Percentiles rank a stretch among this genome's conserved stretches.
phyloP scores from a whole-genome alignment of 495 filamentous ascomycete species.

The Aspergillus avenaceus region DNA sequence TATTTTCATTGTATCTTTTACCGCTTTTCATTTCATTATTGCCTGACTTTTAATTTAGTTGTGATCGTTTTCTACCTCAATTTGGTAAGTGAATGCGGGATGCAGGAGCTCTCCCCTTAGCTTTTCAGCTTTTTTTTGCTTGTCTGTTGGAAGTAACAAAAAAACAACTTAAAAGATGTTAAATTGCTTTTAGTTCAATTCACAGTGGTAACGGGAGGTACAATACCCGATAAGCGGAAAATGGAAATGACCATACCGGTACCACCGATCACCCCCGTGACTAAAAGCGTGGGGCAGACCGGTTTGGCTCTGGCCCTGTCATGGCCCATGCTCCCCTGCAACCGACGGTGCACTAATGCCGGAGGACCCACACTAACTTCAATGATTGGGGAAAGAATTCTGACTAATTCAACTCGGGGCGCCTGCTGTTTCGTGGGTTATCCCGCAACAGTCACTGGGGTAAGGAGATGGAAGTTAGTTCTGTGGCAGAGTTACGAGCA shows the following conservation, averaged over 20 bases:
- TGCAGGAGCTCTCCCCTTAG: too few relatives aligned
- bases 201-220: too few relatives aligned
- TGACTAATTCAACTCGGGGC: slow-evolving; percentile 2
- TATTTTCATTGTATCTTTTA: too few relatives aligned
- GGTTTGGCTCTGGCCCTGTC: slow-evolving; percentile 18
- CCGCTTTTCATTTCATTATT: too few relatives aligned
- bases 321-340: slow-evolving; percentile 19
- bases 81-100: too few relatives aligned
- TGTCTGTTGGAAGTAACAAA: too few relatives aligned
- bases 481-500: slow-evolving; percentile 2
- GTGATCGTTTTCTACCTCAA: too few relatives aligned
- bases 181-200: too few relatives aligned
- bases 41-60: too few relatives aligned
- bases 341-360: background rate
- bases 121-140: too few relatives aligned
- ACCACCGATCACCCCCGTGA: slow-evolving; percentile 9
- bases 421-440: slow-evolving; percentile 13
- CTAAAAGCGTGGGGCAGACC: slow-evolving; percentile 10
- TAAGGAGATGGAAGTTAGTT: slow-evolving; percentile 2
- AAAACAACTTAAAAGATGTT: too few relatives aligned
- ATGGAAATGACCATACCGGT: background rate
- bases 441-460: slow-evolving; percentile 22
- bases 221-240: too few relatives aligned
- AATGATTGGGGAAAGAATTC: background rate
- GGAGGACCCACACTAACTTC: background rate